phyloP scores from a whole-genome alignment of 2,329 filamentous ascomycete species.

The Parascedosporium putredinis region DNA sequence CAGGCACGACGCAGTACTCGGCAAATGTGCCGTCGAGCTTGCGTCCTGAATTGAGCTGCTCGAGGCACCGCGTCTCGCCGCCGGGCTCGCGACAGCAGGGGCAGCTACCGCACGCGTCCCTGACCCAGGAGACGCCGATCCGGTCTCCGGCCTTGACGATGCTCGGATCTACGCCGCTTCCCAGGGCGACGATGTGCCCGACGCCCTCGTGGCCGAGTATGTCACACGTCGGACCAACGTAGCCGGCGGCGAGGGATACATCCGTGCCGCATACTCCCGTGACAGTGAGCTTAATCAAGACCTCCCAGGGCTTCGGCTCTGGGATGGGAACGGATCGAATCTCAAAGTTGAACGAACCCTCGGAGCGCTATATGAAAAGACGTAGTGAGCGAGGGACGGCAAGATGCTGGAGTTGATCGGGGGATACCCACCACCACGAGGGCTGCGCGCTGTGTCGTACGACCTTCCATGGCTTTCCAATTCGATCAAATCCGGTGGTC shows the following conservation, averaged over 20 bases:
- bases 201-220: slow-evolving; percentile 35
- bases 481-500: too few species aligned
- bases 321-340: slow-evolving; percentile 4
- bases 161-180: slow-evolving; percentile 20
- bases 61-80: slow-evolving; percentile 26
- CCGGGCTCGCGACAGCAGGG: slow-evolving; percentile 20
- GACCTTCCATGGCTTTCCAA: not conserved
- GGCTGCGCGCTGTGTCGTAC: not conserved
- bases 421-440: not conserved
- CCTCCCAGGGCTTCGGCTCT: slow-evolving; percentile 14
- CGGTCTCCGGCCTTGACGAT: slow-evolving; percentile 21
- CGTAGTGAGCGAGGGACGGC: too few species aligned
- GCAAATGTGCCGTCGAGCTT: slow-evolving; percentile 28
- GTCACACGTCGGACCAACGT: slow-evolving; percentile 22
- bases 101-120: slow-evolving; percentile 25
- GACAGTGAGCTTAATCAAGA: slow-evolving; percentile 23
- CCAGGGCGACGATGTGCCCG: slow-evolving; percentile 26
- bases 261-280: slow-evolving; percentile 30
- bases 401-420: too few species aligned
- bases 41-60: slow-evolving; percentile 22
- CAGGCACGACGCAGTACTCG: slow-evolving; percentile 25
- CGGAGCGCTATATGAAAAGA: not conserved
- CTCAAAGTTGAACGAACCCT: not conserved
- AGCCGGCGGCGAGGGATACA: slow-evolving; percentile 24
- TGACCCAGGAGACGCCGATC: slow-evolving; percentile 28